Evolutionary conservation across 1,284 basidiomycete genomes (phyloP).

Genomic region (Lignosus rhinocerotis): DNA sequence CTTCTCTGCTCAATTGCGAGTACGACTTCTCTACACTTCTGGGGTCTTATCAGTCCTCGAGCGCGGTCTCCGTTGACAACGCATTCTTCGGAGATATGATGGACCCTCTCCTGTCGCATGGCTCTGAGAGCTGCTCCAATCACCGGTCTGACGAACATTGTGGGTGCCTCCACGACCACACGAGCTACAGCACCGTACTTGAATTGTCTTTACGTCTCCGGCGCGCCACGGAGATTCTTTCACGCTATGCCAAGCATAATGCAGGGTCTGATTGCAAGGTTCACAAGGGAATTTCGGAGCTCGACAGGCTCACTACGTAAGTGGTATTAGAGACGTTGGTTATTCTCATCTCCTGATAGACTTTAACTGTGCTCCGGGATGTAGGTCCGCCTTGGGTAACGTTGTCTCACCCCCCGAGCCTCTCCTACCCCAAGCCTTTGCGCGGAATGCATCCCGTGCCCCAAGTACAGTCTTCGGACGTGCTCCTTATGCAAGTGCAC

Average conservation of each 20-base stretch:
- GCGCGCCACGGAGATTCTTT: constrained; percentile 56
- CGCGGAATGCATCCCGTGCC: constrained; percentile 9
- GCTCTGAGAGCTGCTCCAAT: constrained; percentile 19
- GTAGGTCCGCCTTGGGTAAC: constrained; percentile 41
- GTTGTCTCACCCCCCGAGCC: constrained; percentile 28
- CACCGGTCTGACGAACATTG: constrained; percentile 42
- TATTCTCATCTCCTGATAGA: constrained; percentile 16
- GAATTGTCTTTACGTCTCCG: constrained; percentile 63
- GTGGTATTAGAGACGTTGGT: constrained; percentile 25
- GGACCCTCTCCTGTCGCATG: constrained; percentile 24
- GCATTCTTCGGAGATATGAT: constrained; percentile 28
- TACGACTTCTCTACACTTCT: constrained; percentile 31
- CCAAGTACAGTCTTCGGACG: constrained; percentile 15
- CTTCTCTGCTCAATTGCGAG: constrained; percentile 17
- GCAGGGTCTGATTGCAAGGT: constrained; percentile 48
- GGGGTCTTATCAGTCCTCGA: constrained; percentile 24
- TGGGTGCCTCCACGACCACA: constrained; percentile 55
- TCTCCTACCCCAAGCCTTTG: constrained; percentile 8
- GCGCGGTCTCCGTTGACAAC: constrained; percentile 20
- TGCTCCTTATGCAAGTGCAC: constrained; percentile 3
- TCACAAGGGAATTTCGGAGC: constrained; percentile 52
- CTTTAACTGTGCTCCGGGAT: background rate
- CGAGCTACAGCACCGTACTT: constrained; percentile 55
- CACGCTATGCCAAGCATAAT: constrained; percentile 50
- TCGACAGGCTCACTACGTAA: constrained; percentile 60